Evolutionary conservation across 148 eudicot species (phyloP).

Genomic region (Chenopodium suecicum): DNA sequence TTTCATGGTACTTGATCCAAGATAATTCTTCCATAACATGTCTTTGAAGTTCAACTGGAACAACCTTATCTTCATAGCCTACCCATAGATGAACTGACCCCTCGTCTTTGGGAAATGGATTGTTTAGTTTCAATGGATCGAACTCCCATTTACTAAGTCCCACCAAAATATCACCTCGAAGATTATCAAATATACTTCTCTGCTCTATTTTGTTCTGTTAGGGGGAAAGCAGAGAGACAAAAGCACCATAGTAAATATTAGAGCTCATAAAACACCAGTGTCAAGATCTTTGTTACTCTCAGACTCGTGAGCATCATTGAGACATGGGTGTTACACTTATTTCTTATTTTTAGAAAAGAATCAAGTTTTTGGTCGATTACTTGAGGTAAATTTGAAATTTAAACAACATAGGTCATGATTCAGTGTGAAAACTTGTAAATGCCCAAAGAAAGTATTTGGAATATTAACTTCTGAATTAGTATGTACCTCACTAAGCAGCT

Average conservation of each 20-base stretch:
- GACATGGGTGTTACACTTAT: background rate
- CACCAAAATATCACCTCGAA: constrained; percentile 41
- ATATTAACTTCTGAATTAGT: background rate
- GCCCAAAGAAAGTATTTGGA: background rate
- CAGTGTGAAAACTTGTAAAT: background rate
- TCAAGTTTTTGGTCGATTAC: no score
- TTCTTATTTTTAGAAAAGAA: background rate
- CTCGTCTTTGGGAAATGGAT: constrained; percentile 37
- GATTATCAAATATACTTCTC: constrained; percentile 43
- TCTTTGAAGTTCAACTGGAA: constrained; percentile 50
- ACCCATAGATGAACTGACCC: constrained; percentile 52
- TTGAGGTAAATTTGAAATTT: background rate
- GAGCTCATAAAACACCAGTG: background rate
- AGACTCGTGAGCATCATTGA: background rate
- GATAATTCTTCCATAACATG: constrained; percentile 38
- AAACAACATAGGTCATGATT: background rate
- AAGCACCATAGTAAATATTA: background rate
- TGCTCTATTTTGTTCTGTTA: constrained; percentile 50
- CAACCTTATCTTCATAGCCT: constrained; percentile 54
- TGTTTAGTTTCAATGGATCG: constrained; percentile 44
- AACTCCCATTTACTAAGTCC: constrained; percentile 60
- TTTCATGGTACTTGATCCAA: constrained; percentile 57
- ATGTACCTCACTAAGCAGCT: constrained; percentile 58
- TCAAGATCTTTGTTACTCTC: background rate
- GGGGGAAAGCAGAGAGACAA: background rate